These are phyloP conservation scores for Grammothele lineata DNA, from an alignment of 768 basidiomycete genomes.

Conservation along the genomic window DNA sequence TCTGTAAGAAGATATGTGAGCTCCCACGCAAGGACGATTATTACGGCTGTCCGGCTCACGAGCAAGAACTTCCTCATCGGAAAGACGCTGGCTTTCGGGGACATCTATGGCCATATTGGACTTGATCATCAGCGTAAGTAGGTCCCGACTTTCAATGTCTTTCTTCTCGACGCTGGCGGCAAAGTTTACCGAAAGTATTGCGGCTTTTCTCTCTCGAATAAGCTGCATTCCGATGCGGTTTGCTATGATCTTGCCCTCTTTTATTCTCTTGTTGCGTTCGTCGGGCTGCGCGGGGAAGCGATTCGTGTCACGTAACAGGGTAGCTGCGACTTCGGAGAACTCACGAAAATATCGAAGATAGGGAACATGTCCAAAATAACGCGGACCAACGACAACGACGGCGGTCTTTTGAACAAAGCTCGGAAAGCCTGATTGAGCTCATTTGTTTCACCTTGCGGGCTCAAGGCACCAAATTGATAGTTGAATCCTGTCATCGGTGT, in stretches of 20 bases:
- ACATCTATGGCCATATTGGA: conserved; percentile 63
- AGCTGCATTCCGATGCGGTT: conserved; percentile 25
- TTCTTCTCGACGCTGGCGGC: too few relatives aligned
- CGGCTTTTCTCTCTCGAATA: conserved; percentile 29
- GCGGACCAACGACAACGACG: neutral
- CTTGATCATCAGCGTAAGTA: conserved; percentile 55
- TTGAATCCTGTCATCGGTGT: conserved; percentile 26
- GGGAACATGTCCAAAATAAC: conserved; percentile 12
- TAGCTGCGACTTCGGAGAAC: too few relatives aligned
- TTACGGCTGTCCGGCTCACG: too few relatives aligned
- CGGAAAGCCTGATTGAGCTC: conserved; percentile 30
- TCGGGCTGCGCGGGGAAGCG: too few relatives aligned
- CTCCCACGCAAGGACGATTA: too few relatives aligned
- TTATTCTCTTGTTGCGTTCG: neutral
- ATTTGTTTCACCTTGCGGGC: conserved; percentile 20
- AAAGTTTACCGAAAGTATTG: too few relatives aligned
- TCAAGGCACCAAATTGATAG: conserved; percentile 30
- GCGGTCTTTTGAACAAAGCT: conserved; percentile 14
- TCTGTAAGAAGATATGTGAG: conserved; percentile 1
- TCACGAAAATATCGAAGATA: conserved; percentile 14
- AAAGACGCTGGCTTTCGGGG: conserved; percentile 48
- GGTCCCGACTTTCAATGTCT: conserved; percentile 41
- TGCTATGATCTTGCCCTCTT: conserved; percentile 13
- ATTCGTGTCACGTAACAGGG: too few relatives aligned
- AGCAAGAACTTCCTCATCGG: conserved; percentile 56